phyloP scores from a whole-genome alignment of 768 basidiomycete species.

The Amyloporia xantha region DNA sequence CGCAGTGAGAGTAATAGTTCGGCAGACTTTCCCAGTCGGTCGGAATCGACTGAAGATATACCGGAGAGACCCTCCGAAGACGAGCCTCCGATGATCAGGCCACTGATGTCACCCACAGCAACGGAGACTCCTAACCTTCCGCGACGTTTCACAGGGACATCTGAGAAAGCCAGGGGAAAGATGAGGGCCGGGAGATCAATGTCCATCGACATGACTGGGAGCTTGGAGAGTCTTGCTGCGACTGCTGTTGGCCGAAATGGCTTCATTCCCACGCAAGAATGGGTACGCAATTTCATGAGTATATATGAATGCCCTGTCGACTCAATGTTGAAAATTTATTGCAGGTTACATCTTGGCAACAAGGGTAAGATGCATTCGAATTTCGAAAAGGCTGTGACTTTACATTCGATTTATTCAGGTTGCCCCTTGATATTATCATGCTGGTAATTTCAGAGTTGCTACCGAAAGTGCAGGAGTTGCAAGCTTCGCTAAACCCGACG shows the following conservation, averaged over 20 bases:
- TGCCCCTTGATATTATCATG: conserved; percentile 86
- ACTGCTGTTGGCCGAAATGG: conserved; percentile 79
- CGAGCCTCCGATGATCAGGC: conserved; percentile 25
- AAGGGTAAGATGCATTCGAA: conserved; percentile 54
- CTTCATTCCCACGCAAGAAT: conserved; percentile 94
- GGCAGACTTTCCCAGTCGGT: conserved; percentile 17
- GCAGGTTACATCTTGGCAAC: conserved; percentile 91
- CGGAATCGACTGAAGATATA: conserved; percentile 20
- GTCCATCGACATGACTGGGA: conserved; percentile 42
- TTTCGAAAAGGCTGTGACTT: neutral
- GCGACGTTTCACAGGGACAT: conserved; percentile 31
- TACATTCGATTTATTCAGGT: conserved; percentile 42
- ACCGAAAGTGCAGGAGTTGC: conserved; percentile 78
- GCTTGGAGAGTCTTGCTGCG: conserved; percentile 59
- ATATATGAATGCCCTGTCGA: neutral
- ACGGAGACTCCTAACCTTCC: conserved; percentile 27
- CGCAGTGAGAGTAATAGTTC: conserved; percentile 40
- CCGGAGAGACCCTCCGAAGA: conserved; percentile 20
- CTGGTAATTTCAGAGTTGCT: conserved; percentile 83
- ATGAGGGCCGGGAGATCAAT: conserved; percentile 70
- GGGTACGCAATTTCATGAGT: conserved; percentile 50
- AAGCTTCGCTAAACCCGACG: conserved; percentile 55
- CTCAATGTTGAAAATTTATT: neutral
- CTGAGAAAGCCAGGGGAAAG: conserved; percentile 92
- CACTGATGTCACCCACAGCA: conserved; percentile 38